Evolutionary conservation across 2,329 filamentous ascomycete species (phyloP).

Genomic region (Colletotrichum australisinense): DNA sequence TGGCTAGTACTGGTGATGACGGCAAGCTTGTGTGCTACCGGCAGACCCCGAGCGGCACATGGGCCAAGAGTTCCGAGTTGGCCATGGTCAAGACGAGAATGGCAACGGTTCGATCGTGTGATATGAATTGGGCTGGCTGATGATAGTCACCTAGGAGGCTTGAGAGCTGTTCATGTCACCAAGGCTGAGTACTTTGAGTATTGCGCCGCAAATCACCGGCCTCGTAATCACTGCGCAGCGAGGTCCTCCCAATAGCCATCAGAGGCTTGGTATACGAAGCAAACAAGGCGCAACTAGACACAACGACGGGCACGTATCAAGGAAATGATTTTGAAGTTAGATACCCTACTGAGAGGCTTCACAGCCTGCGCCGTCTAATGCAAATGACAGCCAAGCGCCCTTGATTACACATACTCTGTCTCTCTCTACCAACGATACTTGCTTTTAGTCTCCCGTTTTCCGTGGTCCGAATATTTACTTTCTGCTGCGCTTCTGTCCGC

Average conservation of each 20-base stretch:
- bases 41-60: constrained; percentile 66
- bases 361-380: constrained; percentile 6
- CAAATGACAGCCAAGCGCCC: constrained; percentile 15
- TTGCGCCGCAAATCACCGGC: not conserved
- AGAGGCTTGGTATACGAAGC: not conserved
- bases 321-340: constrained; percentile 20
- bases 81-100: constrained; percentile 68
- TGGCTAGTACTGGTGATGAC: constrained; percentile 82
- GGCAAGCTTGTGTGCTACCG: constrained; percentile 73
- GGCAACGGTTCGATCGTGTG: constrained; percentile 51
- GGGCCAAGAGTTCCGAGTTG: constrained; percentile 71
- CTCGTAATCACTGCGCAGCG: not conserved
- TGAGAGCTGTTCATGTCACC: not conserved
- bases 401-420: constrained; percentile 14
- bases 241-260: not conserved
- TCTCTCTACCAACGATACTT: not conserved
- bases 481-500: constrained; percentile 40
- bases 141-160: not conserved
- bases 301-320: not conserved
- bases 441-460: not conserved
- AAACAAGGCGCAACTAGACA: not conserved
- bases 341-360: constrained; percentile 28
- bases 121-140: not conserved
- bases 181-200: not conserved
- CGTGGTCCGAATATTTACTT: constrained; percentile 15